Base-by-base conservation (phyloP, 345 rosid genomes). In the Viola odorata region DNA sequence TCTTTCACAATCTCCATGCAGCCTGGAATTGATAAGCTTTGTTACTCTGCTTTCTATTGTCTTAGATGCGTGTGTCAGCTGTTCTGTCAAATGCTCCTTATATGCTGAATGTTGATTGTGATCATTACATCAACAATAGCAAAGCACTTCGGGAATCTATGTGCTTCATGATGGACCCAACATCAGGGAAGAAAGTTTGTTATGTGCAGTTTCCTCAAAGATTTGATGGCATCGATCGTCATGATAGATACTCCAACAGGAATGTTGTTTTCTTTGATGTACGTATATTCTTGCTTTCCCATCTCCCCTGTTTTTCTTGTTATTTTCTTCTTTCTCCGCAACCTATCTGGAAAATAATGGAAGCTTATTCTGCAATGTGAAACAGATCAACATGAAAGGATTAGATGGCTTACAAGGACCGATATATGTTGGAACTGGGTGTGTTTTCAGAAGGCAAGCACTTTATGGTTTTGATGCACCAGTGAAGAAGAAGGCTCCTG, bases 391-490 rank as follows among this genome's bases (percentile, higher is more conserved):
- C 68, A 84, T 91, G 77, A 69, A 84, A 16, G 96, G 95, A 11
- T 84, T 91, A 6, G 98, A 91, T 64, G 96, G 96, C 15, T 10
- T 91, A 57, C 98, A 91, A 75, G 98, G 98, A 55, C 98, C 96
- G 0, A 76, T 83, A 23, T 91, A 91, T 68, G 91, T 88, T 6
- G 96, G 98, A 59, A 91, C 96, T 0, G 94, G 98, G 12, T 91
- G 98, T 73, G 82, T 91, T 15, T 91, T 91, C 60, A 91, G 96
- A 23, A 66, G 98, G 58, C 75, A 75, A 4, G 98, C 98, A 0
- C 79, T 91, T 12, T 91, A 91, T 53, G 89, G 89, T 32, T 84
- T 86, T 50, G 80, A 84, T 55, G 96, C 97, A 5, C 91, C 95
- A 55, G 60, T 9, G 17, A 74, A 85, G 79, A 91, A 91, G 79